Percentiles rank a stretch among this genome's conserved stretches.
Evolutionary conservation across 192 early-diverging fungal genomes (phyloP).

Genomic region (Coemansia sp.): DNA sequence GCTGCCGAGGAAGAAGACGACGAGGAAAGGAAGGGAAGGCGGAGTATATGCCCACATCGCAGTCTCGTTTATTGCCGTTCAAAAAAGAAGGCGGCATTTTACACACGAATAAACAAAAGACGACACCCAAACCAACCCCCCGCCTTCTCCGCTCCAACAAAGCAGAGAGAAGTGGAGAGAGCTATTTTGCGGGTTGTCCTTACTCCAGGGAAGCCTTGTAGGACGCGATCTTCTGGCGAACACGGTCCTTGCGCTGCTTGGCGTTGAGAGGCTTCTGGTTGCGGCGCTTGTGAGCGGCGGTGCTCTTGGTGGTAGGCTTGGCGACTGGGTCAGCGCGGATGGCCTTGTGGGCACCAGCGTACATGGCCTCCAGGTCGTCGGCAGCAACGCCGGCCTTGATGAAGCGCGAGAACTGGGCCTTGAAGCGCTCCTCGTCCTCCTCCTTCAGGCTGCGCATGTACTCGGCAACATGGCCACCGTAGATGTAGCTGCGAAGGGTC

Average conservation of each 20-base stretch:
- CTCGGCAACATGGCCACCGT: conserved; percentile 95
- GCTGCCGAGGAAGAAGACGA: background rate
- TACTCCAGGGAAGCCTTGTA: conserved; percentile 58
- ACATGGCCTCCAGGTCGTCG: conserved; percentile 95
- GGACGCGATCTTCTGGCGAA: conserved; percentile 88
- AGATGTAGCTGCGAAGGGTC: conserved; percentile 94
- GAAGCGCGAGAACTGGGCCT: conserved; percentile 93
- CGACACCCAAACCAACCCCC: background rate
- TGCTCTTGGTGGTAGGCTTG: conserved; percentile 72
- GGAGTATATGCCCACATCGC: conserved; percentile 53
- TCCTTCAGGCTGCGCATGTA: conserved; percentile 98
- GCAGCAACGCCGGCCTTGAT: conserved; percentile 83
- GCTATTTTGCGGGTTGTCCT: background rate
- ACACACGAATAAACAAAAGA: conserved; percentile 5
- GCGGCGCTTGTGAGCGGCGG: conserved; percentile 70
- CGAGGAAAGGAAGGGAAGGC: conserved; percentile 20
- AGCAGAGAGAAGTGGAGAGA: background rate
- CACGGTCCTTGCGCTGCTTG: conserved; percentile 87
- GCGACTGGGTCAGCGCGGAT: conserved; percentile 89
- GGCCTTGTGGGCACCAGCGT: conserved; percentile 85
- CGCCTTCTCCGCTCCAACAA: background rate
- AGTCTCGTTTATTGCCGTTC: conserved; percentile 45
- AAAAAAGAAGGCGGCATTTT: conserved; percentile 1
- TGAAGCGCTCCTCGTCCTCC: conserved; percentile 98
- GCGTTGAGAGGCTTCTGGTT: conserved; percentile 73